Evolutionary conservation across 1,139 yeast genomes (phyloP).

Genomic region (Lodderomyces orthopsilosis): DNA sequence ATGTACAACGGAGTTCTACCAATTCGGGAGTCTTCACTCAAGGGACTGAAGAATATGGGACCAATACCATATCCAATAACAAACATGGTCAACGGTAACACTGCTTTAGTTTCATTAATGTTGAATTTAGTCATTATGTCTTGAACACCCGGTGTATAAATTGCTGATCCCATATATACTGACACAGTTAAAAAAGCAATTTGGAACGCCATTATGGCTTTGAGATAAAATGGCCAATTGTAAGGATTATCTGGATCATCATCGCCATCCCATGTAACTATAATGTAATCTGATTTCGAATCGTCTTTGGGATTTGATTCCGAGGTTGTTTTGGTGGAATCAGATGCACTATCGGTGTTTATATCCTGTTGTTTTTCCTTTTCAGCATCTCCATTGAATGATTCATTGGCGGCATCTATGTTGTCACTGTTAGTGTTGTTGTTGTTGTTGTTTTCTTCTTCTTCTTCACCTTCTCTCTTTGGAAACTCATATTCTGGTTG

Average conservation of each 20-base stretch:
- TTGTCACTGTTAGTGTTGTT: neutral
- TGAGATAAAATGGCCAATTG: slow-evolving; percentile 25
- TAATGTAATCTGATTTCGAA: slow-evolving; percentile 2
- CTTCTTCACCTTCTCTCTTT: slow-evolving; percentile 5
- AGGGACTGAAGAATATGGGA: slow-evolving; percentile 53
- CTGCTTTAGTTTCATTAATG: slow-evolving; percentile 43
- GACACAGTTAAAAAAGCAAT: slow-evolving; percentile 23
- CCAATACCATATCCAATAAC: slow-evolving; percentile 59
- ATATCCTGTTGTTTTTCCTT: neutral
- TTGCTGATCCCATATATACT: slow-evolving; percentile 29
- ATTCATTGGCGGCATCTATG: neutral
- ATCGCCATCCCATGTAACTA: slow-evolving; percentile 27
- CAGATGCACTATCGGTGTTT: neutral
- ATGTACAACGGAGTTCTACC: slow-evolving; percentile 50
- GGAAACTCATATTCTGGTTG: slow-evolving; percentile 2
- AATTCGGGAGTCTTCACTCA: slow-evolving; percentile 47
- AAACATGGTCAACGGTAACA: slow-evolving; percentile 37
- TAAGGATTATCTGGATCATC: slow-evolving; percentile 31
- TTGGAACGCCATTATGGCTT: slow-evolving; percentile 19
- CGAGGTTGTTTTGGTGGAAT: neutral
- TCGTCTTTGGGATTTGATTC: neutral
- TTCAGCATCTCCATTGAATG: neutral
- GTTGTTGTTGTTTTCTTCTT: neutral
- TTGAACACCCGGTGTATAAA: slow-evolving; percentile 29
- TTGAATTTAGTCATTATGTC: slow-evolving; percentile 40